Evolutionary conservation across 2,329 filamentous ascomycete genomes (phyloP).

Genomic region (Fusarium sp.): DNA sequence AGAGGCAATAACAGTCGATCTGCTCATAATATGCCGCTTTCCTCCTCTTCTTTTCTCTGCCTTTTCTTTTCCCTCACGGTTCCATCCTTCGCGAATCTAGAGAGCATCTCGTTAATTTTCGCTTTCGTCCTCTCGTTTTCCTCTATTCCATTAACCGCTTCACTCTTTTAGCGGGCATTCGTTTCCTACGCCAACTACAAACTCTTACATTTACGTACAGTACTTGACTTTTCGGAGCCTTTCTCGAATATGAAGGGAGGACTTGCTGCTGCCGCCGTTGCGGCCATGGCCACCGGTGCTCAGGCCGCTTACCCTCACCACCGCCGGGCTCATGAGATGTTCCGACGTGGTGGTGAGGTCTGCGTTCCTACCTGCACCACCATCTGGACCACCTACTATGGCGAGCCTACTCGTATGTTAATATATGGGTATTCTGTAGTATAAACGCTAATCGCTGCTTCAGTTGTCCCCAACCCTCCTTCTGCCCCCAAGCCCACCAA

Average conservation of each 20-base stretch:
- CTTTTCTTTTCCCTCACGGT: slow-evolving; percentile 49
- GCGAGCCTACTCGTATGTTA: slow-evolving; percentile 69
- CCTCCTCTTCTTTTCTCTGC: slow-evolving; percentile 43
- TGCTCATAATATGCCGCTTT: slow-evolving; percentile 41
- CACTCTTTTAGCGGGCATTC: slow-evolving; percentile 90
- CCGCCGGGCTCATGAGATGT: slow-evolving; percentile 69
- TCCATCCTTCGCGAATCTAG: slow-evolving; percentile 60
- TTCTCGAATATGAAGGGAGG: slow-evolving; percentile 75
- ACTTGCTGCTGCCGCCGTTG: slow-evolving; percentile 71
- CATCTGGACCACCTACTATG: slow-evolving; percentile 75
- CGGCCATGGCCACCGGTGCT: slow-evolving; percentile 64
- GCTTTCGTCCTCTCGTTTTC: slow-evolving; percentile 61
- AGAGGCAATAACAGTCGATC: slow-evolving; percentile 50
- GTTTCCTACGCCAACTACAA: slow-evolving; percentile 53
- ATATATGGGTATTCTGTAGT: not conserved
- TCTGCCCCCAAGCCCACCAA: slow-evolving; percentile 32
- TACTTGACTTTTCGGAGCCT: slow-evolving; percentile 38
- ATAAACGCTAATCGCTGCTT: slow-evolving; percentile 27
- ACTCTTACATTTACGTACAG: slow-evolving; percentile 21
- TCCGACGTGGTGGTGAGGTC: slow-evolving; percentile 58
- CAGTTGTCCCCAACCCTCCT: slow-evolving; percentile 53
- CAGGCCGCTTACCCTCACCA: slow-evolving; percentile 64
- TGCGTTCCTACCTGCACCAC: slow-evolving; percentile 75
- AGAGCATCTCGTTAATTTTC: slow-evolving; percentile 52
- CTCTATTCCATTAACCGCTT: slow-evolving; percentile 69